Conservation (phyloP, 192 early-diverging fungal genomes). For the Spinellus fusiger region DNA sequence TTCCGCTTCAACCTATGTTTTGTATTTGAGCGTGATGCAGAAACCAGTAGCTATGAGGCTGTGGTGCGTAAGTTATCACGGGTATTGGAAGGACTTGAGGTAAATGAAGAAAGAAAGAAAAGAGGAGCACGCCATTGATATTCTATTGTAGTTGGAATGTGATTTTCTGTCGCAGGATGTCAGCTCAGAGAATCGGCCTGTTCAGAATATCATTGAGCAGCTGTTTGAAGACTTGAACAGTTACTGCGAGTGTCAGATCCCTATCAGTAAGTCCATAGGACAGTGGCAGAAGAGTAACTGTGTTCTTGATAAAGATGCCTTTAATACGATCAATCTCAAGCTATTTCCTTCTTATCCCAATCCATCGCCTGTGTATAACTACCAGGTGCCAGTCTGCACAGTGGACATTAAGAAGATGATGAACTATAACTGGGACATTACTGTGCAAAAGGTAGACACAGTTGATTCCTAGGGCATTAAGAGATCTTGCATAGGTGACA, state of each 20-base stretch:
- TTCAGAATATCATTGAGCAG: constrained; percentile 81
- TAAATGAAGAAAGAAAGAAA: constrained; percentile 9
- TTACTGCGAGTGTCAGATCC: constrained; percentile 82
- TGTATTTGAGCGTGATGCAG: constrained; percentile 82
- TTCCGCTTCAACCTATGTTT: constrained; percentile 93
- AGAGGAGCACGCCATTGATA: neutral
- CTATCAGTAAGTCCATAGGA: constrained; percentile 54
- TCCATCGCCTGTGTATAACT: constrained; percentile 69
- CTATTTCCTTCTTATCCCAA: constrained; percentile 75
- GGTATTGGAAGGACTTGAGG: constrained; percentile 76
- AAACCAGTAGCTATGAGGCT: constrained; percentile 79
- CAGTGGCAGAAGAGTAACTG: neutral
- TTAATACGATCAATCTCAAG: constrained; percentile 80
- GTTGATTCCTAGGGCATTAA: neutral
- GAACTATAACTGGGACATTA: constrained; percentile 91
- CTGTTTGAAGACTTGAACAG: constrained; percentile 80
- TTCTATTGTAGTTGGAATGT: constrained; percentile 44
- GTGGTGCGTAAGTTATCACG: constrained; percentile 84
- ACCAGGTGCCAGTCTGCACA: constrained; percentile 77
- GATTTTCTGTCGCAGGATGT: constrained; percentile 46
- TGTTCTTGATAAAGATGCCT: constrained; percentile 46
- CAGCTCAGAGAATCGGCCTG: constrained; percentile 24
- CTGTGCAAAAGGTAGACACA: constrained; percentile 54
- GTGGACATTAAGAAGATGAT: constrained; percentile 53
- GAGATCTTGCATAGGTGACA: constrained; percentile 44